A percentile compares a stretch with the other conserved stretches of the same genome.
phyloP scores from a whole-genome alignment of 495 filamentous ascomycete genomes.

The Aeminium ludgeri region DNA sequence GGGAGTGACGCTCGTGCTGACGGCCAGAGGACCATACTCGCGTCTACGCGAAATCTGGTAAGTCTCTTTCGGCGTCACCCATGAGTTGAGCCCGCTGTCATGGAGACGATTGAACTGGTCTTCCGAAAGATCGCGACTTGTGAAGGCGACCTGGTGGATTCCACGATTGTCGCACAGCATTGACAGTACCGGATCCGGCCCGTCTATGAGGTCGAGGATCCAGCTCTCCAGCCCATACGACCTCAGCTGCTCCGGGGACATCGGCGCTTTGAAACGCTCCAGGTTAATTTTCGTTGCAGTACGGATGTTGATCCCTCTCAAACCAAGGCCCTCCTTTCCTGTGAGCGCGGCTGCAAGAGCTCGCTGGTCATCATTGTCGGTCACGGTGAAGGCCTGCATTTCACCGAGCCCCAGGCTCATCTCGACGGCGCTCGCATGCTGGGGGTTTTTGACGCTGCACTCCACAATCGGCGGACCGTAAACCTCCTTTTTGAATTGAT shows the following conservation, averaged over 20 bases:
- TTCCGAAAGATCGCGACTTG: conserved; percentile 42
- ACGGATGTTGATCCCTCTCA: conserved; percentile 51
- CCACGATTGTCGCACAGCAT: conserved; percentile 60
- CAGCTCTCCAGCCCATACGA: conserved; percentile 60
- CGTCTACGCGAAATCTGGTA: conserved; percentile 45
- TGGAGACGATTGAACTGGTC: conserved; percentile 45
- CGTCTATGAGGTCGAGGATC: conserved; percentile 57
- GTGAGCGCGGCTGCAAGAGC: conserved; percentile 40
- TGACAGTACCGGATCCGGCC: conserved; percentile 68
- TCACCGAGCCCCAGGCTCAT: conserved; percentile 44
- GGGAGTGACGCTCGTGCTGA: conserved; percentile 42
- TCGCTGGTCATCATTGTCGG: conserved; percentile 54
- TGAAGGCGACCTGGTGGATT: conserved; percentile 50
- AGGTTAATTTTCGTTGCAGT: conserved; percentile 33
- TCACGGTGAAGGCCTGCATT: conserved; percentile 58
- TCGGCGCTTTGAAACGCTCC: conserved; percentile 22
- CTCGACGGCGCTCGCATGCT: conserved; percentile 60
- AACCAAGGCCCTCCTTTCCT: conserved; percentile 31
- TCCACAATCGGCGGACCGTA: conserved; percentile 71
- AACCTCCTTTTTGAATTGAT: conserved; percentile 60
- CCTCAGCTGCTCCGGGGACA: conserved; percentile 38
- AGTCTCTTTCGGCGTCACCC: conserved; percentile 41
- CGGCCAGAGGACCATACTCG: conserved; percentile 57
- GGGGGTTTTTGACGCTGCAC: conserved; percentile 63
- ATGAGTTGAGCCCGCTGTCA: conserved; percentile 34